A percentile compares a stretch with the other conserved stretches of the same genome.
These are phyloP conservation scores for Chlorella ohadii DNA, from an alignment of 139 green algal genomes.

Conservation along the genomic window DNA sequence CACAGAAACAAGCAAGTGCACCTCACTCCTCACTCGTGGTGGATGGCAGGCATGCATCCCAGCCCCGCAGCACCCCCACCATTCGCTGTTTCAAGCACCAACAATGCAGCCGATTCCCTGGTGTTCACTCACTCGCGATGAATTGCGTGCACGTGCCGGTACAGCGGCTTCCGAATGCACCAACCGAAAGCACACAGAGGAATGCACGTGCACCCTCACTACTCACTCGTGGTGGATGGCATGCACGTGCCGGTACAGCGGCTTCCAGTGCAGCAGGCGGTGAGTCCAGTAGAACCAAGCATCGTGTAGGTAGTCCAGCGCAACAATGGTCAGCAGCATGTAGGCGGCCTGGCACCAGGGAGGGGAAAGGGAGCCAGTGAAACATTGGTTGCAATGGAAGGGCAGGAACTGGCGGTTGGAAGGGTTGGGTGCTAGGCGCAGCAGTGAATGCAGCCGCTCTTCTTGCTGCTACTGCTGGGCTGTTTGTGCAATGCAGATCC, in stretches of 20 bases:
- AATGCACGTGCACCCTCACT: background rate
- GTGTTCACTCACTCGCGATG: too few relatives aligned
- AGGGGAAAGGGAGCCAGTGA: background rate
- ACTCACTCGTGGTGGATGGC: conserved; percentile 82
- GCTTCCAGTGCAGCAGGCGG: conserved; percentile 82
- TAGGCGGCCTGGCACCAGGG: conserved; percentile 56
- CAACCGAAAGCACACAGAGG: background rate
- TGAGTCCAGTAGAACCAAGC: conserved; percentile 96
- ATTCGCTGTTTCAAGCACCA: too few relatives aligned
- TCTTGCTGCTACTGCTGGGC: too few relatives aligned
- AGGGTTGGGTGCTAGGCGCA: too few relatives aligned
- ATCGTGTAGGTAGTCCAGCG: conserved; percentile 88
- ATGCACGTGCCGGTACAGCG: conserved; percentile 84
- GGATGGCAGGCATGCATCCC: conserved; percentile 87
- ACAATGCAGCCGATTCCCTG: too few relatives aligned
- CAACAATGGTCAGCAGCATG: conserved; percentile 51
- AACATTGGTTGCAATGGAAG: too few relatives aligned
- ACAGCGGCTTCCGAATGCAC: background rate
- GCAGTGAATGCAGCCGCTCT: too few relatives aligned
- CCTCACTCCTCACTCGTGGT: conserved; percentile 70
- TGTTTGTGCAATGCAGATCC: too few relatives aligned
- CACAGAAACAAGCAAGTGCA: background rate
- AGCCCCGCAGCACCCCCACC: too few relatives aligned
- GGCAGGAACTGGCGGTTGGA: too few relatives aligned
- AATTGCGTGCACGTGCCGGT: too few relatives aligned